A percentile compares a stretch with the other conserved stretches of the same genome.
Evolutionary conservation across 257 asterid genomes (phyloP).

Genomic region (Lycium barbarum): DNA sequence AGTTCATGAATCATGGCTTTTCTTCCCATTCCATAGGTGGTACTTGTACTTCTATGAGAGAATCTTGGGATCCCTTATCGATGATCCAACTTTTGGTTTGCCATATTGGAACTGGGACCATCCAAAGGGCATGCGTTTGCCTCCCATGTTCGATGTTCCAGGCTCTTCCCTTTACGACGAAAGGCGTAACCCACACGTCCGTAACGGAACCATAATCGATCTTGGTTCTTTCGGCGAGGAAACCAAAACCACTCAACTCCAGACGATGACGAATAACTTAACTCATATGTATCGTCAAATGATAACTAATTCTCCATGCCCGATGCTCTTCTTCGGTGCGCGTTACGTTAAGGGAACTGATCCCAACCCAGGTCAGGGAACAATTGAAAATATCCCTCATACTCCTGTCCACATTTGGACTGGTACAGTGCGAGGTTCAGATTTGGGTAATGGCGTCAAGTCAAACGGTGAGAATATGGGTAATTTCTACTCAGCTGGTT

Average conservation of each 20-base stretch:
- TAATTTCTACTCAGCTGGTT: conserved; percentile 29
- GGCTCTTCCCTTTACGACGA: conserved; percentile 27
- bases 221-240: conserved; percentile 16
- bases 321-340: conserved; percentile 25
- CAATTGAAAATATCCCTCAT: conserved; percentile 36
- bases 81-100: conserved; percentile 35
- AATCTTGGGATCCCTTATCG: conserved; percentile 39
- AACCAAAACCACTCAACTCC: background rate
- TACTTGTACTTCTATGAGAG: conserved; percentile 44
- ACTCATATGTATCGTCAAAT: conserved; percentile 34
- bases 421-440: background rate
- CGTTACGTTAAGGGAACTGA: background rate
- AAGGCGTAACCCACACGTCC: conserved; percentile 31
- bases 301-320: conserved; percentile 29
- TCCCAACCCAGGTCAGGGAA: conserved; percentile 37
- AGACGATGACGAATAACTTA: conserved; percentile 25
- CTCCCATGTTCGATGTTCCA: conserved; percentile 13
- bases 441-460: rapidly evolving
- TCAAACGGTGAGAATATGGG: conserved; percentile 29
- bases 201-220: conserved; percentile 20
- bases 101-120: conserved; percentile 45
- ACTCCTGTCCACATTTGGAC: conserved; percentile 31
- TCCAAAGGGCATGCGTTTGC: conserved; percentile 38
- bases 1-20: conserved; percentile 41
- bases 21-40: conserved; percentile 47